Conservation (phyloP, 2,329 filamentous ascomycete species). For the Penicillium sp. region DNA sequence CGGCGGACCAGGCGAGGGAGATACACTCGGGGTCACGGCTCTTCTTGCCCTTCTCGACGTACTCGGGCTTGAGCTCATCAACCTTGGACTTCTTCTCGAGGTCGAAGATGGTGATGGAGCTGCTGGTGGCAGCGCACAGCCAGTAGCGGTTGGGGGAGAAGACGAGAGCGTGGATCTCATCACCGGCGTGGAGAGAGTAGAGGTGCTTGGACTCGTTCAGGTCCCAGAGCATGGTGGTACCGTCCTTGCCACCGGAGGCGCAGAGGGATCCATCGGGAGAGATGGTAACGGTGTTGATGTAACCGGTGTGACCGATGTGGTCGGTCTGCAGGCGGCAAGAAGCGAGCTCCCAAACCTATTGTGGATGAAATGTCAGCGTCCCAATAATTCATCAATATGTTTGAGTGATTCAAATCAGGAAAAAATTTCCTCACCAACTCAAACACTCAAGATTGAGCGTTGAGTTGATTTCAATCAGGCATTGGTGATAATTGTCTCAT, state of each 20-base stretch:
- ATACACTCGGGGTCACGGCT: slow-evolving; percentile 98
- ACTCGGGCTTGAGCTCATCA: slow-evolving; percentile 99
- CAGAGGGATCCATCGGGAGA: slow-evolving; percentile 98
- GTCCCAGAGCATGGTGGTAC: slow-evolving; percentile 99
- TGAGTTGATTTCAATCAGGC: slow-evolving; percentile 40
- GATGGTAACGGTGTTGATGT: slow-evolving; percentile 99
- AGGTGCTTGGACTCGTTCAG: slow-evolving; percentile 99
- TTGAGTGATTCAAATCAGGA: neutral
- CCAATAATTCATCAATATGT: slow-evolving; percentile 2
- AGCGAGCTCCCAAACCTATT: slow-evolving; percentile 97
- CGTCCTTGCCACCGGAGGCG: slow-evolving; percentile 98
- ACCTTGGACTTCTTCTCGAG: slow-evolving; percentile 99
- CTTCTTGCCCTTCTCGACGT: slow-evolving; percentile 96
- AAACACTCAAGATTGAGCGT: slow-evolving; percentile 9
- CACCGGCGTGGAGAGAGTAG: slow-evolving; percentile 98
- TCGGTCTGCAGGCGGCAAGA: slow-evolving; percentile 99
- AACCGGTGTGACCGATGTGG: slow-evolving; percentile 99
- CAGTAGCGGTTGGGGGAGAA: slow-evolving; percentile 99
- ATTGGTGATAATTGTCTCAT: slow-evolving; percentile 97
- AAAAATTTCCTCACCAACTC: slow-evolving; percentile 16
- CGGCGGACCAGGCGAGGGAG: slow-evolving; percentile 93
- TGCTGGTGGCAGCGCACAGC: slow-evolving; percentile 96
- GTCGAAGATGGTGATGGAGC: slow-evolving; percentile 99
- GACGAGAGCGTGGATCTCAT: slow-evolving; percentile 99
- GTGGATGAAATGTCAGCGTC: slow-evolving; percentile 22